Base-by-base conservation (phyloP, 1,139 yeast genomes). In the Candida sp. region DNA sequence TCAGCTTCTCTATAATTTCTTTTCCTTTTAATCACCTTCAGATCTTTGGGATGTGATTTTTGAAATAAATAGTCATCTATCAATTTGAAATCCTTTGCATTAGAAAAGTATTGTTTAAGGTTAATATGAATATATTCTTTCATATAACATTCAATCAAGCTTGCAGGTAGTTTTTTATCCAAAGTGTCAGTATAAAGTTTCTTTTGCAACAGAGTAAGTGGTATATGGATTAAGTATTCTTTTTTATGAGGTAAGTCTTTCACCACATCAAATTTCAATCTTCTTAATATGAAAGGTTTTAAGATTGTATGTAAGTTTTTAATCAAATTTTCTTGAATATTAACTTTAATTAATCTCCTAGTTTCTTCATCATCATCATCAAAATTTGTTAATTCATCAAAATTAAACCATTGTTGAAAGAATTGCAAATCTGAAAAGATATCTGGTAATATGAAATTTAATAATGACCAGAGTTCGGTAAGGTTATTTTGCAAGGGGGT, bases 331-430 rank as follows among this genome's bases (percentile, higher is more conserved):
- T 78, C 62, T 74, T 87, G 75, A 45, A 84, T 73, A 54, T 86
- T 89, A 25, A 80, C 73, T 47, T 82, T 80, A 32, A 86, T 78
- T 23, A 84, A 51, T 42, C 42, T 62, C 49, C 53, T 75, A 1
- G 67, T 64, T 44, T 64, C 68, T 40, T 60, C 65, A 32, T 64
- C 72, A 29, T 54, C 62, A 8, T 63, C 62, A 9, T 66, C 76
- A 39, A 72, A 64, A 30, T 64, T 64, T 3, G 77, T 74, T 43
- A 77, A 52, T 57, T 81, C 79, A 51, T 80, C 78, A 54, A 87
- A 87, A 60, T 91, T 95, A 63, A 93, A 93, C 97, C 98, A 93
- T 56, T 84, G 87, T 59, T 90, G 95, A 58, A 93, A 93, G 38
- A 89, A 73, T 42, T 85, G 93, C 48, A 90, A 74, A 61, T 93